Conservation (phyloP, 1,284 basidiomycete species). For the Cryptococcus maquisensis region DNA sequence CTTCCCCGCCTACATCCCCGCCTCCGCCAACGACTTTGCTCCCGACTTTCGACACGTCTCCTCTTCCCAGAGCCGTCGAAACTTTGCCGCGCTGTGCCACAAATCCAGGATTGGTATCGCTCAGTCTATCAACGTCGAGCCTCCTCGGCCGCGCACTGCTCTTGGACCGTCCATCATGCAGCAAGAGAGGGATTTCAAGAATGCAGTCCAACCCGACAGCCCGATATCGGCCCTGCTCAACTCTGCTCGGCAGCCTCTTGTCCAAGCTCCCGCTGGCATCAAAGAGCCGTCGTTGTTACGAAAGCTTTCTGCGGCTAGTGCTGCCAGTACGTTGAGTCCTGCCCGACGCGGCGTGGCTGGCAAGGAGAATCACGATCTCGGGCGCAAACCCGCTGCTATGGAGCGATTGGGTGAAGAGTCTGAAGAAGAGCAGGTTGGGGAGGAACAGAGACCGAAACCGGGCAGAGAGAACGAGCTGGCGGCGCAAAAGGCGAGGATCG, state of each 20-base stretch:
- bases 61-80: conserved; percentile 60
- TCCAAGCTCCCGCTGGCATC: conserved; percentile 58
- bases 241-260: conserved; percentile 80
- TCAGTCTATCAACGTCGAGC: conserved; percentile 26
- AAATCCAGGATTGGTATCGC: conserved; percentile 36
- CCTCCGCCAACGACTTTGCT: conserved; percentile 65
- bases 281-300: conserved; percentile 58
- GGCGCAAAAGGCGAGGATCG: conserved; percentile 80
- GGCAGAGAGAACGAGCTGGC: conserved; percentile 55
- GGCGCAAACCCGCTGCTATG: conserved; percentile 45
- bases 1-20: conserved; percentile 74
- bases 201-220: conserved; percentile 88
- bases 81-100: conserved; percentile 55
- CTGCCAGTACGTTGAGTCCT: conserved; percentile 41
- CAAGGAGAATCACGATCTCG: conserved; percentile 12
- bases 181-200: conserved; percentile 93
- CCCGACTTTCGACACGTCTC: conserved; percentile 73
- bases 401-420: conserved; percentile 57
- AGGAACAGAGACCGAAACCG: conserved; percentile 18
- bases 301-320: conserved; percentile 51
- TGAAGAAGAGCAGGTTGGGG: conserved; percentile 50
- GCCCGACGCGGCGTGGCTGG: conserved; percentile 35
- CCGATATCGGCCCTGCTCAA: conserved; percentile 85
- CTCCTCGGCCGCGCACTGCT: conserved; percentile 19
- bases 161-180: conserved; percentile 59